Evolutionary conservation across 805 yeast genomes (phyloP), one percentile per base, ranked within the genome.

Genomic region (Scheffersomyces lignosus): DNA sequence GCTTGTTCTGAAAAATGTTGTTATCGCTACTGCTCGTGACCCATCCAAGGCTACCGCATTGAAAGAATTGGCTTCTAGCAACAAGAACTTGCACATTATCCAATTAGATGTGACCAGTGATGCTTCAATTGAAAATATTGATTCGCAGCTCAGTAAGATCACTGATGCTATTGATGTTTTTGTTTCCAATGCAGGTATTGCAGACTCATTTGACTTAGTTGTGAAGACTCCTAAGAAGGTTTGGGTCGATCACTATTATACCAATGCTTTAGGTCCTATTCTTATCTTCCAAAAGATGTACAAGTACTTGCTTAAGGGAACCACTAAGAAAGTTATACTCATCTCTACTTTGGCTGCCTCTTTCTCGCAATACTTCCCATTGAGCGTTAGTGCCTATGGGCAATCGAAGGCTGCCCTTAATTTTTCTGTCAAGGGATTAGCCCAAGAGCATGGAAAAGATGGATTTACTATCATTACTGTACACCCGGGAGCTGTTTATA

Each of bases 1-100:
- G 34, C 39, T 4, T 36, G 46, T 5, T 31, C 52, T 18, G 30
- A 43, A 41, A 7, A 52, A 47, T 33, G 15, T 29, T 5, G 57
- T 73, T 64, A 29, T 70, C 60, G 49, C 70, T 70, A 44, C 75
- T 51, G 44, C 61, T 51, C 27, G 73, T 66, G 20, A 57, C 45
- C 36, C 50, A 49, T 42, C 52, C 48, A 29, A 55, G 52, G 29
- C 62, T 51, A 38, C 44, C 47, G 47, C 32, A 13, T 36, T 49
- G 30, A 20, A 16, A 10, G 34, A 15, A 1, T 40, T 46, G 20
- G 33, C 41, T 8, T 15, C 28, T 27, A 15, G 31, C n/a, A 15
- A n/a, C 13, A 18, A 24, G 17, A 58, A 33, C 15, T 4, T 33
- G 33, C 48, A 51, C 12, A 28, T 58, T 18, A 36, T 57, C n/a